Evolutionary conservation across 73 alveolate genomes (phyloP).

Genomic region (Diophrys sp.): DNA sequence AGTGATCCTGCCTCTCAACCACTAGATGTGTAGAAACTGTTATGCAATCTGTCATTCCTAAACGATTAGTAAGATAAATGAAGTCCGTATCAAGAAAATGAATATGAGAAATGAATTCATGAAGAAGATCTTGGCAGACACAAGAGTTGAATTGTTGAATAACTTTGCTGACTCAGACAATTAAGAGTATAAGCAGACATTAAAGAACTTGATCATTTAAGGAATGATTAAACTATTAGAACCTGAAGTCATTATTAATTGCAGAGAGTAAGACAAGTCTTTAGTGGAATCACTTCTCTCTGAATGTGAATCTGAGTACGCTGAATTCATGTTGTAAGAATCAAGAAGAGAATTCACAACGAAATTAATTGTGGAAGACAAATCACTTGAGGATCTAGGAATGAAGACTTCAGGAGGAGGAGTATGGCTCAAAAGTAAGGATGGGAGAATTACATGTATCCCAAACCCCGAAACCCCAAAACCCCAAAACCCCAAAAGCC

Average conservation of each 20-base stretch:
- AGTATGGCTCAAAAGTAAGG: conserved; percentile 41
- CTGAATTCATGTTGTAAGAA: conserved; percentile 49
- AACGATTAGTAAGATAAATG: conserved; percentile 70
- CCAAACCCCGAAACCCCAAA: no score
- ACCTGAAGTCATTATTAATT: conserved; percentile 43
- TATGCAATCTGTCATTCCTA: no score
- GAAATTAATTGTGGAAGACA: conserved; percentile 30
- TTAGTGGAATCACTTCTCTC: conserved; percentile 29
- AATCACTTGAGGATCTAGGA: conserved; percentile 40
- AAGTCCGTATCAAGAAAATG: conserved; percentile 69
- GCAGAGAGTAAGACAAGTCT: conserved; percentile 67
- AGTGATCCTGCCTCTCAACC: no score
- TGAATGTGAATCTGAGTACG: conserved; percentile 61
- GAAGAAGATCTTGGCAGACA: conserved; percentile 57
- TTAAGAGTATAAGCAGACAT: conserved; percentile 41
- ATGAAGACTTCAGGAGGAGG: conserved; percentile 57
- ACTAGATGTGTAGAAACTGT: no score
- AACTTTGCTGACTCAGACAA: conserved; percentile 51
- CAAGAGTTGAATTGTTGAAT: conserved; percentile 25
- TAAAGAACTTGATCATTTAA: conserved; percentile 63
- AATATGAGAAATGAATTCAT: conserved; percentile 67
- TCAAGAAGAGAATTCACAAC: conserved; percentile 27
- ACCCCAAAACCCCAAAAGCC: no score
- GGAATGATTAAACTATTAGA: conserved; percentile 68
- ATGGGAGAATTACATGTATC: conserved; percentile 63